Evolutionary conservation across 306 rosid species (phyloP).

Genomic region (Castanospermum australe): DNA sequence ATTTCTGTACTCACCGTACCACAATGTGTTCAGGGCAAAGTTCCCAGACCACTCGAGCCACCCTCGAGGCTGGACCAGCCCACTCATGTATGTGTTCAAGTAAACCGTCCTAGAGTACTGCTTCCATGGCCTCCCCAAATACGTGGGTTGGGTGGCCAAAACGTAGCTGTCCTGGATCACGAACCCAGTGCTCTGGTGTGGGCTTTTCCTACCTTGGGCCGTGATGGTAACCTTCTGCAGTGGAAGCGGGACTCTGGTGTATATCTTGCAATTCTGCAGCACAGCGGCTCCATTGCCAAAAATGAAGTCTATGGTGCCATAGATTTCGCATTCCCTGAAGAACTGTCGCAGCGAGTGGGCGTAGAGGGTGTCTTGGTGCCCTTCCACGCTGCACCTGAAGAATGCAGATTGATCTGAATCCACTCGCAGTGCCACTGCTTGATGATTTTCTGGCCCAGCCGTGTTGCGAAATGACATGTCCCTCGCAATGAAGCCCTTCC

Average conservation of each 20-base stretch:
- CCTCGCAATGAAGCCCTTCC: conserved; percentile 73
- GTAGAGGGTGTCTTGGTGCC: conserved; percentile 84
- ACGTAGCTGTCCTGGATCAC: conserved; percentile 64
- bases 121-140: conserved; percentile 85
- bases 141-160: conserved; percentile 73
- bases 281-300: conserved; percentile 89
- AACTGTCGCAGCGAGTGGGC: conserved; percentile 80
- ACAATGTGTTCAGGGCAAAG: conserved; percentile 69
- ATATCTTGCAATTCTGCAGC: conserved; percentile 72
- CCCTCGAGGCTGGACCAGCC: conserved; percentile 73
- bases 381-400: conserved; percentile 79
- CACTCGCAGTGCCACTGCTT: conserved; percentile 81
- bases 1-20: conserved; percentile 86
- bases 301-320: conserved; percentile 85
- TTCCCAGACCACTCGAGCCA: conserved; percentile 87
- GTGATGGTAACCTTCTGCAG: conserved; percentile 77
- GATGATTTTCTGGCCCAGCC: conserved; percentile 65
- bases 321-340: conserved; percentile 72
- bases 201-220: conserved; percentile 80
- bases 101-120: conserved; percentile 67
- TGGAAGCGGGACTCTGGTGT: conserved; percentile 73
- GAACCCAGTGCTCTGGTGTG: conserved; percentile 81
- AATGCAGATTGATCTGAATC: conserved; percentile 89
- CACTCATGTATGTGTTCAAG: conserved; percentile 72
- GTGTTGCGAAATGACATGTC: conserved; percentile 81